Evolutionary conservation across 129 eudicot species (phyloP).

Genomic region (Logfia minima): DNA sequence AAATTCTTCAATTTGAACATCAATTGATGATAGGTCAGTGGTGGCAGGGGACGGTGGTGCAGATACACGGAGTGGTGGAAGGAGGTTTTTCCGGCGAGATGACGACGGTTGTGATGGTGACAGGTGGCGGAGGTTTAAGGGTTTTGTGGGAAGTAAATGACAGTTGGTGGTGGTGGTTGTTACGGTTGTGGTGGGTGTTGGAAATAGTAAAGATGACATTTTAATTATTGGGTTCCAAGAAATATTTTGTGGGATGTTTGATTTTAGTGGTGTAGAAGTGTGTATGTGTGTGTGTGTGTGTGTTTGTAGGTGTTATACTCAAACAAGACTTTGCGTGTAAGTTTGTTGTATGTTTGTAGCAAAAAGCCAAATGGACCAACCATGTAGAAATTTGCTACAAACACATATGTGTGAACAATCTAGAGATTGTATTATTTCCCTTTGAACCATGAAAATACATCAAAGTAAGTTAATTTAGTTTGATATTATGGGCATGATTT

Average conservation of each 20-base stretch:
- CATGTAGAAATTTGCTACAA: conserved; percentile 2
- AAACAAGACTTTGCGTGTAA: conserved; percentile 62
- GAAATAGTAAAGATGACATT: conserved; percentile 49
- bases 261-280: conserved; percentile 22
- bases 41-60: conserved; percentile 59
- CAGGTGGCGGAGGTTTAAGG: not conserved
- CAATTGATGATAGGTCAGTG: conserved; percentile 32
- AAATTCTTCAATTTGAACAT: conserved; percentile 33
- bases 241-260: conserved; percentile 7
- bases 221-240: not conserved
- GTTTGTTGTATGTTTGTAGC: conserved; percentile 20
- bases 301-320: not conserved
- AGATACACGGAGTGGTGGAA: conserved; percentile 55
- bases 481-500: not conserved
- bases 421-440: not conserved
- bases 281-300: conserved; percentile 11
- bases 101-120: conserved; percentile 14
- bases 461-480: not conserved
- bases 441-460: not conserved
- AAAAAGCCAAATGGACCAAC: conserved; percentile 16
- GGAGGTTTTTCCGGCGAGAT: conserved; percentile 27
- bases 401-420: not conserved
- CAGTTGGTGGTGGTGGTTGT: conserved; percentile 25
- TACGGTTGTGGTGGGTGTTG: conserved; percentile 32
- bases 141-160: conserved; percentile 9